These are phyloP conservation scores for Pezicula neosporulosa DNA, from an alignment of 2,329 filamentous ascomycete genomes.

Conservation along the genomic window DNA sequence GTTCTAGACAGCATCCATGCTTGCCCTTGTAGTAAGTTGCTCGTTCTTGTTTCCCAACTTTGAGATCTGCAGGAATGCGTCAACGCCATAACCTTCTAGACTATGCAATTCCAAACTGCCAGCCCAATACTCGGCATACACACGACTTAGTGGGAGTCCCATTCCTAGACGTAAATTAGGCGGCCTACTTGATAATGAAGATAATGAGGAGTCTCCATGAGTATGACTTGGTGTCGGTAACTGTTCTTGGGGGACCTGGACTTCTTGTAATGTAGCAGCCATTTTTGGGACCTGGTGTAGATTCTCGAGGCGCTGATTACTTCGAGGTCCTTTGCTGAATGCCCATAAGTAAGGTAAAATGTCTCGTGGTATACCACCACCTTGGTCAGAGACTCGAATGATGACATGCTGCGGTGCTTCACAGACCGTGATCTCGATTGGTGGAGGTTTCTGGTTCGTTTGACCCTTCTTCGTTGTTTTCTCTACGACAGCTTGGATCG, in stretches of 20 bases:
- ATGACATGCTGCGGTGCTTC: conserved; percentile 94
- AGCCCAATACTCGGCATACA: conserved; percentile 98
- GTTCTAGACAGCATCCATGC: conserved; percentile 65
- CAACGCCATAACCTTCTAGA: conserved; percentile 91
- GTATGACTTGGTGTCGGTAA: not conserved
- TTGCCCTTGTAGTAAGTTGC: conserved; percentile 75
- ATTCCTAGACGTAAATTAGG: conserved; percentile 88
- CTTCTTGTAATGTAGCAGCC: conserved; percentile 89
- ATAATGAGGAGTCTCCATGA: conserved; percentile 53
- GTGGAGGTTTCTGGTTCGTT: conserved; percentile 51
- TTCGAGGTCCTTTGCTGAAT: conserved; percentile 88
- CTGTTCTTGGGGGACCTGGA: conserved; percentile 43
- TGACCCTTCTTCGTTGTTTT: conserved; percentile 45
- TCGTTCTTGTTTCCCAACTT: conserved; percentile 98
- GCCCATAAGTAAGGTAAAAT: conserved; percentile 92
- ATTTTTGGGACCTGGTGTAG: conserved; percentile 83
- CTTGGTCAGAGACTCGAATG: conserved; percentile 91
- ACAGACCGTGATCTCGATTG: conserved; percentile 92
- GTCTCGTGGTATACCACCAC: conserved; percentile 83
- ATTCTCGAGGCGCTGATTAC: conserved; percentile 75
- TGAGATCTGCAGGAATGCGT: conserved; percentile 93
- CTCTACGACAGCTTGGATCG: conserved; percentile 88
- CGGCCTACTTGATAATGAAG: conserved; percentile 75
- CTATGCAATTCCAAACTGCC: conserved; percentile 88
- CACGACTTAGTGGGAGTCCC: conserved; percentile 86